These are phyloP conservation scores for Jasminum sambac DNA, from an alignment of 257 asterid genomes.

Conservation along the genomic window DNA sequence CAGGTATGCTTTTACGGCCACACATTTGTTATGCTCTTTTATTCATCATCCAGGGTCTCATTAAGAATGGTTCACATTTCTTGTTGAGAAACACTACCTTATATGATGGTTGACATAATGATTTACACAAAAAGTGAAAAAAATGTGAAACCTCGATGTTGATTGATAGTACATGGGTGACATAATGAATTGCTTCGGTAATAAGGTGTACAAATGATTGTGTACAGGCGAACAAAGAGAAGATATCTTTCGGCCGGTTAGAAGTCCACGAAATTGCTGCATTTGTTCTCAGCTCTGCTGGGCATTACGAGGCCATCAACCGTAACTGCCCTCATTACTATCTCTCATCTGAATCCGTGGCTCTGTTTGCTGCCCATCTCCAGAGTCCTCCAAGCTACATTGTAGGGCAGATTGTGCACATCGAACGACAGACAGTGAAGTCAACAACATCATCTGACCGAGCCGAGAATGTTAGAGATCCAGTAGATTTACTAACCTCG, in stretches of 20 bases:
- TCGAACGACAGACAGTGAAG: constrained; percentile 66
- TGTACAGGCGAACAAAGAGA: constrained; percentile 86
- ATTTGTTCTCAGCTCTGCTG: constrained; percentile 73
- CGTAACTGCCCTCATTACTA: constrained; percentile 74
- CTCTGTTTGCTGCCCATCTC: constrained; percentile 75
- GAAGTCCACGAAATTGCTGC: constrained; percentile 94
- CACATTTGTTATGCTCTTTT: too few relatives aligned
- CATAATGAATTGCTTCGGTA: too few relatives aligned
- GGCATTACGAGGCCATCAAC: constrained; percentile 80
- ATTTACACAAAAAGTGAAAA: too few relatives aligned
- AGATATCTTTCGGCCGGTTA: constrained; percentile 72
- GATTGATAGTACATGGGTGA: too few relatives aligned
- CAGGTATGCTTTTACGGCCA: constrained; percentile 48
- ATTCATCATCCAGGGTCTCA: too few relatives aligned
- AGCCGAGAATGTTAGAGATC: constrained; percentile 39
- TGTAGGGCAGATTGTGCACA: constrained; percentile 91
- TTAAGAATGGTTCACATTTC: too few relatives aligned
- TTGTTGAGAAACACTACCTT: too few relatives aligned
- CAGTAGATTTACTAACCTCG: constrained; percentile 37
- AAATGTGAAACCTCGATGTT: too few relatives aligned
- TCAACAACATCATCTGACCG: constrained; percentile 37
- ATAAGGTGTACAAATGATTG: background rate
- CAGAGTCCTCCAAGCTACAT: constrained; percentile 68
- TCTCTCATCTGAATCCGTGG: constrained; percentile 90
- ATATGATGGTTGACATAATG: too few relatives aligned